Percentiles rank a stretch among this genome's conserved stretches.
Evolutionary conservation across 75 land plant genomes (phyloP).

Genomic region (Picea glauca): DNA sequence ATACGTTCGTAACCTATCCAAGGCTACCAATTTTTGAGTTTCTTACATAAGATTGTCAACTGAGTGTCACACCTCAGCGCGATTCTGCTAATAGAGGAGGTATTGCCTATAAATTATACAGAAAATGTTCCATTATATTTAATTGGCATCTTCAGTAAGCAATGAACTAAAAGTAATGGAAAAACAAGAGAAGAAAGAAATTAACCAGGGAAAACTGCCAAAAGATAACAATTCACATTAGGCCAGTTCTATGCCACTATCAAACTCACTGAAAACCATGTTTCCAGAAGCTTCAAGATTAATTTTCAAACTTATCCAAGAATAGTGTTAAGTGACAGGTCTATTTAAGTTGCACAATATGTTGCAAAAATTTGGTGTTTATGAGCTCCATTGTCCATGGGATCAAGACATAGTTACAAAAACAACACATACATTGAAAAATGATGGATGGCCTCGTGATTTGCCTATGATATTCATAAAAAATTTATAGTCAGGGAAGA

Average conservation of each 20-base stretch:
- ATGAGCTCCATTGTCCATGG: too few relatives aligned
- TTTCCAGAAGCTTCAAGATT: not conserved
- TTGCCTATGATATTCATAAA: too few relatives aligned
- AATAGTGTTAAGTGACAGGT: too few relatives aligned
- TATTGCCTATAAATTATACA: not conserved
- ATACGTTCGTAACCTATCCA: not conserved
- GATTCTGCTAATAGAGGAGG: not conserved
- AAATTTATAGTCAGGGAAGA: too few relatives aligned
- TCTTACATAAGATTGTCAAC: not conserved
- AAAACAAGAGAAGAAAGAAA: not conserved
- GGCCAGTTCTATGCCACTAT: not conserved
- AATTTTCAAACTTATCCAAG: too few relatives aligned
- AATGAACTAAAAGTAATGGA: not conserved
- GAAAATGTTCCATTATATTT: not conserved
- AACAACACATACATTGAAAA: too few relatives aligned
- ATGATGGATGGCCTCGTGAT: too few relatives aligned
- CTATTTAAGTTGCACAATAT: too few relatives aligned
- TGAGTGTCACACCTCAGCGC: not conserved
- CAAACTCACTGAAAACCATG: not conserved
- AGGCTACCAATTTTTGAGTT: not conserved
- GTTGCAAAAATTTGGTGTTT: too few relatives aligned
- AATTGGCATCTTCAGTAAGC: not conserved
- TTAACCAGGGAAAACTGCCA: not conserved
- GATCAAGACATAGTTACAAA: too few relatives aligned
- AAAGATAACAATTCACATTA: not conserved